Conservation (phyloP, 2,329 filamentous ascomycete genomes). For the Trichoderma arundinaceum region DNA sequence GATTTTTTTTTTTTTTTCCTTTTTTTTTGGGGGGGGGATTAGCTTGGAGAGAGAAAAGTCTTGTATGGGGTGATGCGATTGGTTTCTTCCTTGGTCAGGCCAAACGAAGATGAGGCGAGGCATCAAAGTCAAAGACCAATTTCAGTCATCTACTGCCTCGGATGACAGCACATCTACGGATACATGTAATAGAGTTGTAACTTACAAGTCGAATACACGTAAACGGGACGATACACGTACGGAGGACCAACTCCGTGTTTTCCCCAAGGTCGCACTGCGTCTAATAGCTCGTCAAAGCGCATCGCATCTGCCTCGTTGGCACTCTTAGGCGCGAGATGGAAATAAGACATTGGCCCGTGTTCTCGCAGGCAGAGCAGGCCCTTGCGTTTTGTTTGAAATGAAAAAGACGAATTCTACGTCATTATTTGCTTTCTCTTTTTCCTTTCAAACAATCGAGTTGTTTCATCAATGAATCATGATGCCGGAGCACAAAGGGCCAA, state of each 20-base stretch:
- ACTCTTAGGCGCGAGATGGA: not conserved
- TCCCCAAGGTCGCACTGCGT: constrained; percentile 1
- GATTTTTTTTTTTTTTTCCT: not conserved
- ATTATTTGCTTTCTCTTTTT: no score
- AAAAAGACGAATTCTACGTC: not conserved
- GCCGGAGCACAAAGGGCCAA: no score
- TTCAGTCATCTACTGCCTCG: no score
- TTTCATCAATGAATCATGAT: no score
- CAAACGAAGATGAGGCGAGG: no score
- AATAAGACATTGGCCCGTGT: not conserved
- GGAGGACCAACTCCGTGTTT: constrained; percentile 22
- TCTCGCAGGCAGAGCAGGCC: not conserved
- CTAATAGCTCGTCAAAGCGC: not conserved
- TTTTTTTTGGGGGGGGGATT: not conserved
- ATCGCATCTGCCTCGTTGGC: not conserved
- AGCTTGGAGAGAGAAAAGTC: not conserved
- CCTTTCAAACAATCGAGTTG: no score
- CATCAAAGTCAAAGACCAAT: no score
- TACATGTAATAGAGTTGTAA: no score
- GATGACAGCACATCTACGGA: no score
- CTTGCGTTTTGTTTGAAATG: not conserved
- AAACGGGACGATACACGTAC: not conserved
- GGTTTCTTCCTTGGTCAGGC: no score
- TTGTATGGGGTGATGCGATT: not conserved
- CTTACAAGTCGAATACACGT: not conserved